These are phyloP conservation scores for Mycena chlorophos DNA, from an alignment of 768 basidiomycete species.

Conservation along the genomic window DNA sequence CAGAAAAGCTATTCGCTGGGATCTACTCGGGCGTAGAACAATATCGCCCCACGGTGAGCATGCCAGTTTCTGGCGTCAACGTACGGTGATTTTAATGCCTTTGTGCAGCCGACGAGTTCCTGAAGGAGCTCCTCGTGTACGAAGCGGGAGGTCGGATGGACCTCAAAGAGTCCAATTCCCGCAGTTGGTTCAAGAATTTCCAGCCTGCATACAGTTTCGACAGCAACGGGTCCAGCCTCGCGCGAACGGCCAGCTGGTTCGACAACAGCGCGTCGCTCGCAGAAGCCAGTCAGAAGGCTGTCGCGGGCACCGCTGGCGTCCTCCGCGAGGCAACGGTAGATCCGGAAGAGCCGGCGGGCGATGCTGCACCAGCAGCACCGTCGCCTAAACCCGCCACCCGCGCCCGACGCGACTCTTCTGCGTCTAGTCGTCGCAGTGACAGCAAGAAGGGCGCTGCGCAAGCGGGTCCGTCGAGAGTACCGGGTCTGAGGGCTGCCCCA, in stretches of 20 bases:
- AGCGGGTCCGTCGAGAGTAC: neutral
- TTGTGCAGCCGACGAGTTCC: constrained; percentile 49
- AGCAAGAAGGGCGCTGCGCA: neutral
- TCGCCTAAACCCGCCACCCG: neutral
- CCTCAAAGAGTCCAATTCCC: constrained; percentile 49
- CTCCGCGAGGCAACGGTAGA: constrained; percentile 15
- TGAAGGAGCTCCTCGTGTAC: constrained; percentile 48
- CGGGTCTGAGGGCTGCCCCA: no score
- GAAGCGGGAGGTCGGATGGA: constrained; percentile 55
- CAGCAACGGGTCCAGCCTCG: neutral
- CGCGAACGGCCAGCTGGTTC: neutral
- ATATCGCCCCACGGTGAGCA: constrained; percentile 3
- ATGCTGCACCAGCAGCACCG: neutral
- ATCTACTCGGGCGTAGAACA: neutral
- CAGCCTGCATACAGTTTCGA: neutral
- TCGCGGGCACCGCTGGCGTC: neutral
- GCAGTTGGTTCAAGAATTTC: constrained; percentile 47
- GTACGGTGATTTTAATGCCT: neutral
- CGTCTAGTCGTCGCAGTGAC: neutral
- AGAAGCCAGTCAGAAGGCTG: neutral
- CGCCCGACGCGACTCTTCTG: neutral
- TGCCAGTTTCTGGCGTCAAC: neutral
- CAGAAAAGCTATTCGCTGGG: constrained; percentile 1
- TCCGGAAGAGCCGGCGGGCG: constrained; percentile 5
- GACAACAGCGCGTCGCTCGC: neutral